Evolutionary conservation across 2,329 filamentous ascomycete species (phyloP), one percentile per base, ranked within the genome.

Genomic region (Penicillium sp.): DNA sequence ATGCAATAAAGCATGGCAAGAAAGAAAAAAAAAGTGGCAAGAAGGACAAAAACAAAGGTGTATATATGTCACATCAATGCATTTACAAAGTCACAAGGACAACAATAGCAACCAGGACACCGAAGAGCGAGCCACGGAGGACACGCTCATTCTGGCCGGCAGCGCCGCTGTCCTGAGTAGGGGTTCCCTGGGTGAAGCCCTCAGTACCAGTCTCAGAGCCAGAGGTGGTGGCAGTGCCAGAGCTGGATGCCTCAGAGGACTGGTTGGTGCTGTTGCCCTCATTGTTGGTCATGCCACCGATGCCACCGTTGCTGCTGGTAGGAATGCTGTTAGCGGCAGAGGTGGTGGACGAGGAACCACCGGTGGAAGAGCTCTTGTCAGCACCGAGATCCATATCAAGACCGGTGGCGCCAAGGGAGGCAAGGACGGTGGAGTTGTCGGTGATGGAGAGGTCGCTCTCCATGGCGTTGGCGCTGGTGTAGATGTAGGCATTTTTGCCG

Each of bases 371-470:
- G 36, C 41, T 30, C 14, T 39, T 58, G 34, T 55, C 27, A 7
- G 55, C 55, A 4, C 56, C 68, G 8, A 66, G 60, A 47, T 67
- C 68, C 82, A 87, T 90, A 69, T 97, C 81, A 39, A 87, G 81
- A 48, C 94, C 94, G 1, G 89, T 90, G n/a, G 85, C 92, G 49
- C 86, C 77, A 59, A 97, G 84, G 23, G 89, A 94, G 61, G 85
- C 87, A 29, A 99, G 81, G 11, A 91, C 77, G 46, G 91, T 94
- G 47, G 79, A 71, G 70, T 91, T 86, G 73, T 92, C 77, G 61
- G 87, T 86, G 67, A 95, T 86, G 48, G 85, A 76, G 54, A 97
- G 82, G 1, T 90, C 89, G 73, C 88, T 78, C 76, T 96, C 93
- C 54, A 88, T 87, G 53, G 81, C 89, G 0, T 74, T 73, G 19